These are phyloP conservation scores for Theobroma cacao DNA, from an alignment of 345 rosid genomes.

Conservation along the genomic window DNA sequence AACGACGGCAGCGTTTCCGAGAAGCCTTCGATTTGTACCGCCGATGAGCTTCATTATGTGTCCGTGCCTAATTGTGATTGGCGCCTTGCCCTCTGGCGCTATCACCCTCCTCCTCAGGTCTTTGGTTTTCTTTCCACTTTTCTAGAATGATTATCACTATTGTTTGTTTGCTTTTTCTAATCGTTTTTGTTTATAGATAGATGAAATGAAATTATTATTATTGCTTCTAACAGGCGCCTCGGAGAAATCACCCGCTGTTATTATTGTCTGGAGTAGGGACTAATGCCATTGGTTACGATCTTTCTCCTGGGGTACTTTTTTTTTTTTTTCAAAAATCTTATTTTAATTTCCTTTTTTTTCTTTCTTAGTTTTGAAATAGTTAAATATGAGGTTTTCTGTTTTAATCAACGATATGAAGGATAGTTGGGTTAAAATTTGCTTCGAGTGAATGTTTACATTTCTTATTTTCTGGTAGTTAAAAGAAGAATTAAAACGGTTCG, in stretches of 20 bases:
- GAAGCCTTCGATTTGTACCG: slow-evolving; percentile 80
- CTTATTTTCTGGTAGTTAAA: too few species aligned
- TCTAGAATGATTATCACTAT: too few species aligned
- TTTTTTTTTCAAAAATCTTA: background rate
- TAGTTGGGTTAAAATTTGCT: background rate
- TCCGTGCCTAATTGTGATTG: slow-evolving; percentile 64
- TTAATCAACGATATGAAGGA: background rate
- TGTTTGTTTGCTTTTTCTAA: background rate
- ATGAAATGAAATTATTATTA: background rate
- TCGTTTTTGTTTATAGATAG: background rate
- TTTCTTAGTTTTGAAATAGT: background rate
- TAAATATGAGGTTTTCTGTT: background rate
- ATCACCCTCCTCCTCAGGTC: slow-evolving; percentile 51
- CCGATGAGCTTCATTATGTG: slow-evolving; percentile 95
- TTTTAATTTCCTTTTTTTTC: background rate
- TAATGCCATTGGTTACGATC: slow-evolving; percentile 93
- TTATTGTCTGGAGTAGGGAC: slow-evolving; percentile 93
- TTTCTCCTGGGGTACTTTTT: slow-evolving; percentile 66
- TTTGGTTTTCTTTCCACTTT: background rate
- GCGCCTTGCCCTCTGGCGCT: slow-evolving; percentile 97
- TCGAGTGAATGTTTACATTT: too few species aligned
- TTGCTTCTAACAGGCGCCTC: slow-evolving; percentile 46
- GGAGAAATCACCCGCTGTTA: slow-evolving; percentile 83
- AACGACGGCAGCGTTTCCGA: slow-evolving; percentile 27
- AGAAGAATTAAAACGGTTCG: too few species aligned